Percentiles rank a stretch among this genome's conserved stretches.
Conservation (phyloP, 306 rosid species). For the Prunus davidiana region DNA sequence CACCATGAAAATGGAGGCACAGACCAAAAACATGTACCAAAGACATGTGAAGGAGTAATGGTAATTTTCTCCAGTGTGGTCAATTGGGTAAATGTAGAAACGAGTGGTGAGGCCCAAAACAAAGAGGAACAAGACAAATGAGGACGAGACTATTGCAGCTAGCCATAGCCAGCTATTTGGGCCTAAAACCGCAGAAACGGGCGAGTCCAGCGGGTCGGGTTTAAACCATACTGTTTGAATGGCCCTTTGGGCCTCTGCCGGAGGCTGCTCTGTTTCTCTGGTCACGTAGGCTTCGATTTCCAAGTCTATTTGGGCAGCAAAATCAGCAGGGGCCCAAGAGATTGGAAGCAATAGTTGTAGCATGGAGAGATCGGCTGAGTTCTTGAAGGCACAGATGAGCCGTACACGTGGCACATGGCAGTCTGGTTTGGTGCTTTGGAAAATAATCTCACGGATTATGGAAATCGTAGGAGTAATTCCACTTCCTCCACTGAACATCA, state of each 20-base stretch:
- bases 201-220: conserved; percentile 34
- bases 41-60: conserved; percentile 30
- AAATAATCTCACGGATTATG: conserved; percentile 56
- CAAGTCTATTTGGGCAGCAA: conserved; percentile 22
- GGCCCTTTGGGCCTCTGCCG: conserved; percentile 13
- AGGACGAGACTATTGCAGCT: conserved; percentile 36
- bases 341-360: conserved; percentile 45
- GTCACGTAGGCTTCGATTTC: conserved; percentile 48
- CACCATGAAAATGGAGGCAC: conserved; percentile 34
- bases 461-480: conserved; percentile 68
- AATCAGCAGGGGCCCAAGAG: conserved; percentile 10
- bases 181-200: conserved; percentile 30
- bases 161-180: conserved; percentile 44
- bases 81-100: conserved; percentile 38
- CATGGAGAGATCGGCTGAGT: conserved; percentile 37
- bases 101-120: conserved; percentile 36
- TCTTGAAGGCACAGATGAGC: conserved; percentile 48
- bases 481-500: conserved; percentile 62
- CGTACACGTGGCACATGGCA: conserved; percentile 30
- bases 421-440: conserved; percentile 36
- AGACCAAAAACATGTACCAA: conserved; percentile 45
- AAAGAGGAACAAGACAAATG: conserved; percentile 37
- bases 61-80: conserved; percentile 21
- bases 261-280: conserved; percentile 31
- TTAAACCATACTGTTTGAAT: conserved; percentile 33